Percentiles rank a stretch among this genome's conserved stretches.
Conservation (phyloP, 805 yeast species). For the Hanseniaspora singularis region DNA sequence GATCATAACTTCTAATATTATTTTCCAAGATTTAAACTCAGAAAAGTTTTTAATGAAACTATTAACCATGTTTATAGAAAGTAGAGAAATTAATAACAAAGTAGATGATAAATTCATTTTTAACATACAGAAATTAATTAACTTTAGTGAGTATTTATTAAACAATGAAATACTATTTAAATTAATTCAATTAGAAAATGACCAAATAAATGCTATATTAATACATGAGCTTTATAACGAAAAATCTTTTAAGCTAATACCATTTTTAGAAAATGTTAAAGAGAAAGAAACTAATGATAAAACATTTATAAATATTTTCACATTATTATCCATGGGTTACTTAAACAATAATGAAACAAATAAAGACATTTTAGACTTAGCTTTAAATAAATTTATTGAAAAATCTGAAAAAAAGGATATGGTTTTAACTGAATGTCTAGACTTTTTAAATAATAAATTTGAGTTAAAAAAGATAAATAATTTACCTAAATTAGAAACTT, state of each 20-base stretch:
- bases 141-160: not conserved
- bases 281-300: not conserved
- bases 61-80: not conserved
- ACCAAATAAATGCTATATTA: not conserved
- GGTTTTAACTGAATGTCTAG: not conserved
- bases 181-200: not conserved
- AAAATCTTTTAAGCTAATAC: conserved; percentile 2
- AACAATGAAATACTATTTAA: not conserved
- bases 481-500: conserved; percentile 4
- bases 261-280: conserved; percentile 8
- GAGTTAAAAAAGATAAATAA: conserved; percentile 11
- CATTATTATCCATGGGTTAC: conserved; percentile 3
- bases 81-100: not conserved
- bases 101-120: not conserved
- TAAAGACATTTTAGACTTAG: conserved; percentile 3
- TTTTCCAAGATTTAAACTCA: not conserved
- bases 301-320: not conserved
- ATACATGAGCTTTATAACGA: conserved; percentile 7
- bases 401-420: not conserved
- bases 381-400: conserved; percentile 7
- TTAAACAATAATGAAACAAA: not conserved
- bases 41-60: conserved; percentile 3
- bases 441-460: not conserved
- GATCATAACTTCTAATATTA: conserved; percentile 1
- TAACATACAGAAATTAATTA: not conserved